Percentiles rank a stretch among this genome's conserved stretches.
phyloP scores from a whole-genome alignment of 2,329 filamentous ascomycete genomes.

The Cordyceps farinosa region DNA sequence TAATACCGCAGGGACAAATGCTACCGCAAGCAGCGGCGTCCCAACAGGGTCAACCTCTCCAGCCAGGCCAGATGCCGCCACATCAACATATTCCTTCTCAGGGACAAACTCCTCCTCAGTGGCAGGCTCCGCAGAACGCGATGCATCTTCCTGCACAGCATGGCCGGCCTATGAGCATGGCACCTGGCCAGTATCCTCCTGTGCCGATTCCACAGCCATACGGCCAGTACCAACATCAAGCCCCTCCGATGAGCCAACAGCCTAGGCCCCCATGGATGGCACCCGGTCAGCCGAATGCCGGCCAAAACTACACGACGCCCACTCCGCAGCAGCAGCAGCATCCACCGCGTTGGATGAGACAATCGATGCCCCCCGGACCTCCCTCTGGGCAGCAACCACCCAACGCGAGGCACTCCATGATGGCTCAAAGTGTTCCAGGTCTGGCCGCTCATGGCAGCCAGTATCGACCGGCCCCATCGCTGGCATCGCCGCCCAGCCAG shows the following conservation, averaged over 20 bases:
- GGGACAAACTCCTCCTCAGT: neutral
- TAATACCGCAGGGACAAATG: neutral
- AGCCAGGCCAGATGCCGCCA: neutral
- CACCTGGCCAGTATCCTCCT: neutral
- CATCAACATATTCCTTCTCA: neutral
- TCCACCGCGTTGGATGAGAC: neutral
- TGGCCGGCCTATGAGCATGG: conserved; percentile 3
- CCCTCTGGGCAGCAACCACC: neutral
- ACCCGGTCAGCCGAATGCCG: neutral
- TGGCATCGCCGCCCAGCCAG: neutral
- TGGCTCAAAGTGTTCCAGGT: neutral
- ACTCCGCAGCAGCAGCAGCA: neutral
- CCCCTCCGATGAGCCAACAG: neutral
- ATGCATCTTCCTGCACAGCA: neutral
- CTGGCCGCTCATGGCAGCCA: neutral
- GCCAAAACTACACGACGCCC: neutral
- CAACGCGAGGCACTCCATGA: neutral
- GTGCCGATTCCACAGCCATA: conserved; percentile 9
- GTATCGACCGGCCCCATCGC: neutral
- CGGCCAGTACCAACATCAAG: neutral
- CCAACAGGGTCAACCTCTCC: neutral
- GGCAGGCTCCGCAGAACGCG: neutral
- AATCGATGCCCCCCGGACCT: neutral
- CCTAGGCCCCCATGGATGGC: neutral
- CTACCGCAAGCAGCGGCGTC: neutral